Conservation (phyloP, 2,329 filamentous ascomycete species). For the Sporothrix curviconia region DNA sequence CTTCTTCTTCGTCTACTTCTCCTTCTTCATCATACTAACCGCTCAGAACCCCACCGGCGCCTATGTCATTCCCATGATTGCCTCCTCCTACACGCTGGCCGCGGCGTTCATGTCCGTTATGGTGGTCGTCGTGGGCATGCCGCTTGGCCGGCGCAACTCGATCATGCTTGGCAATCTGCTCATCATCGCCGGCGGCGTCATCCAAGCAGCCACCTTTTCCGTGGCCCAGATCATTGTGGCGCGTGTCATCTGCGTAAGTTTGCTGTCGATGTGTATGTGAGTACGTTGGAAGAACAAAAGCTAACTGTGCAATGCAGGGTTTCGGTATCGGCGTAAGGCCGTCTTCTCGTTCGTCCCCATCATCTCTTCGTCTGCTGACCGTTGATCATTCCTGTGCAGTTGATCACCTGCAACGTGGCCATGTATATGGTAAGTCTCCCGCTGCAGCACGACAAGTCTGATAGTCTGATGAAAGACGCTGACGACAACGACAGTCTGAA, state of each 20-base stretch:
- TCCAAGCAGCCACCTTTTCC: neutral
- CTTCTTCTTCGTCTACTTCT: too few species aligned
- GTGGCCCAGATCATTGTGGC: neutral
- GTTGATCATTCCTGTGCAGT: neutral
- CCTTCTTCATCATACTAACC: too few species aligned
- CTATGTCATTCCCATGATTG: slow-evolving; percentile 2
- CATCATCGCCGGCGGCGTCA: neutral
- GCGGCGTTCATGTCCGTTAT: neutral
- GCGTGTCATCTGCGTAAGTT: neutral
- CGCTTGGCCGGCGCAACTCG: slow-evolving; percentile 1
- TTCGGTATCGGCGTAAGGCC: neutral
- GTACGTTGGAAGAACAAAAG: too few species aligned
- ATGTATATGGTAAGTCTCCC: neutral
- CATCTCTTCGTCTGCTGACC: neutral
- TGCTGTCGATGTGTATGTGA: neutral
- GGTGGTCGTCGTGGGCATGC: neutral
- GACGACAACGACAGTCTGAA: neutral
- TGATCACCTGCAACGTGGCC: slow-evolving; percentile 1
- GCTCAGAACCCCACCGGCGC: neutral
- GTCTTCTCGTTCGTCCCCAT: neutral
- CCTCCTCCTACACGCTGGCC: neutral
- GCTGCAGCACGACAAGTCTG: too few species aligned
- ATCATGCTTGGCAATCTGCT: neutral
- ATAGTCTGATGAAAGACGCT: neutral
- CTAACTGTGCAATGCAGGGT: neutral